Evolutionary conservation across 371 early-diverging fungal genomes (phyloP), one percentile per base, ranked within the genome.

Genomic region (Conidiobolus incongruus): DNA sequence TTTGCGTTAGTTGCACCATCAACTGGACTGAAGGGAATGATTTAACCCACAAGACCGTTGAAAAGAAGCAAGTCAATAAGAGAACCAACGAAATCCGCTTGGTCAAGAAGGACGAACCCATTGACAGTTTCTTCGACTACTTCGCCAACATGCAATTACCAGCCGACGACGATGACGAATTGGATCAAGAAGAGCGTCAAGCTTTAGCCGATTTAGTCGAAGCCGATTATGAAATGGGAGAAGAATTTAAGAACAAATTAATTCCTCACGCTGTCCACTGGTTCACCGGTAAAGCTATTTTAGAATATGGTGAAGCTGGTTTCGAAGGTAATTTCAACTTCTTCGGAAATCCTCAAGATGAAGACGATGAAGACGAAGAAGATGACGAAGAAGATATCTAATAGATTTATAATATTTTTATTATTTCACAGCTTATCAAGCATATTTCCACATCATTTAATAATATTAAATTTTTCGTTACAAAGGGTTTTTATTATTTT

Each of bases 21-120:
- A 58, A 80, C 40, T 96, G 97, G 97, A 91, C 89, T 61, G 87
- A 85, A 48, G 91, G 81, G 52, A 82, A 87, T 68, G 79, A 94
- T 59, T 66, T 94, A 47, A 75, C 85, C 38, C 72, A 85, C 37
- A 86, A 72, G 4, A 66, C 87, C 43, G 93, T 91, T 61, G 76
- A 83, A 54, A 90, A 83, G 73, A 96, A 89, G 67, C 95, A 96
- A 70, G 84, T 95, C 50, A 86, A 93, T 68, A 92, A 91, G 77
- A 47, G 36, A 29, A 87, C 91, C 59, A 94, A 92, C 75, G 86
- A 90, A 73, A 88, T 91, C 23, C 86, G 97, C 46, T 77, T 91
- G 33, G 82, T 96, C 59, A 92, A 89, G 72, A 85, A 81, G 54
- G 81, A 83, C 22, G 83, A 89, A 22, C 90, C 91, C 24, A 66